phyloP scores from a whole-genome alignment of 2,329 filamentous ascomycete species.

The Botrytis elliptica region DNA sequence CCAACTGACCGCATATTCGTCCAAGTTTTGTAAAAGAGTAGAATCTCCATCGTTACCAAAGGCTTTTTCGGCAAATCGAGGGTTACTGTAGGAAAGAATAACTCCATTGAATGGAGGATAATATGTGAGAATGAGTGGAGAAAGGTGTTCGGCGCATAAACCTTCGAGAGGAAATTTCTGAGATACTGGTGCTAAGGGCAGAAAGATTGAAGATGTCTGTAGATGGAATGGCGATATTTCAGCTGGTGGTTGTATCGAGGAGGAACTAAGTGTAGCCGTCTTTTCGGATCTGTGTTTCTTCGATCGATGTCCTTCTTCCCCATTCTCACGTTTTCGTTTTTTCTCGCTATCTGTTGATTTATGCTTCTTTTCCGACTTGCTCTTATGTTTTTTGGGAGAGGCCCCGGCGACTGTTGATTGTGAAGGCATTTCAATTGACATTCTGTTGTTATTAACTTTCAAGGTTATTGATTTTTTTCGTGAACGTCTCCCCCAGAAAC shows the following conservation, averaged over 20 bases:
- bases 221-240: conserved; percentile 69
- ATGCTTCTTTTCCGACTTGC: conserved; percentile 39
- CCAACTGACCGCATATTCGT: conserved; percentile 84
- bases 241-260: conserved; percentile 19
- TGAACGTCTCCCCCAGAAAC: conserved; percentile 11
- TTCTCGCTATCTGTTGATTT: conserved; percentile 45
- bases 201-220: conserved; percentile 77
- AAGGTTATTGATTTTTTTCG: conserved; percentile 12
- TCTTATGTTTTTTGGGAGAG: conserved; percentile 34
- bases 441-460: conserved; percentile 15
- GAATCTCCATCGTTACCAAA: conserved; percentile 51
- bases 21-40: conserved; percentile 53
- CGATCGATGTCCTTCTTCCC: conserved; percentile 45
- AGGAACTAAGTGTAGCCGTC: conserved; percentile 31
- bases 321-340: conserved; percentile 42
- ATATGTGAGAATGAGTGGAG: conserved; percentile 73
- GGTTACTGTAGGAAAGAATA: conserved; percentile 71
- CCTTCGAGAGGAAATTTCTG: conserved; percentile 69
- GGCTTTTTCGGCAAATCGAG: conserved; percentile 61
- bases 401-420: conserved; percentile 23
- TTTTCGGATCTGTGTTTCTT: conserved; percentile 46
- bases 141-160: conserved; percentile 71
- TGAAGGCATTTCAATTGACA: conserved; percentile 35
- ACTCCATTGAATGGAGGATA: conserved; percentile 70
- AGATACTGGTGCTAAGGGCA: conserved; percentile 69